Base-by-base conservation (phyloP, 148 eudicot species). In the Tetragonia tetragonoides region DNA sequence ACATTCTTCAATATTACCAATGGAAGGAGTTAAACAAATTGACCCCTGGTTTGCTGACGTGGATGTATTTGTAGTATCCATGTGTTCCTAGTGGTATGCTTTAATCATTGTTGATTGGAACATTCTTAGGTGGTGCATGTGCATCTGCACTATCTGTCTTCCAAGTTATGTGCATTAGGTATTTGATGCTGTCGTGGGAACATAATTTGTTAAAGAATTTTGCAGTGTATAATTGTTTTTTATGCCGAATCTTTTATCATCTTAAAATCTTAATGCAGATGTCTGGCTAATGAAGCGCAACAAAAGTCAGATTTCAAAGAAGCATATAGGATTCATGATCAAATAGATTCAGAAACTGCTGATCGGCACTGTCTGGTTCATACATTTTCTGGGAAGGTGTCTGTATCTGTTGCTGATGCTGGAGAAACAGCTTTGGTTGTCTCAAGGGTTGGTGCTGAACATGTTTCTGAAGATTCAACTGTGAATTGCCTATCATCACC, bases 341-440 rank as follows among this genome's bases (percentile, higher is more conserved):
- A 87, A 18, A 54, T 23, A 79, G 67, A 40, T 73, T 61, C 69
- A 73, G 84, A 83, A 17, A 78, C 42, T 72, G 77, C 70, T 57
- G 81, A 76, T 66, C 71, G 47, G 81, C 83, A 80, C 23, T 68
- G 70, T 80, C 76, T 75, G 80, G 79, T 76, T 34, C 90, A 85
- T 54, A 78, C 88, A 75, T 84, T 82, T 64, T 84, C 94, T 46
- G 88, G 94, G 61, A 93, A 92, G 78, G 86, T 95, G 69, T 91
- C 87, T 34, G 75, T 95, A 82, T 87, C 93, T 77, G 84, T 93
- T 81, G 99, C 99, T 75, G 99, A 91, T 93, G 90, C 86, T 77
- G 99, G 99, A 47, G 99, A 95, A 88, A 95, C 99, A 44, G 99
- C 97, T 83, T 83, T 95, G 65, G 94, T 95, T 75, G 86, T 95